phyloP scores from a whole-genome alignment of 2,329 filamentous ascomycete species.

The Fusarium sp. region DNA sequence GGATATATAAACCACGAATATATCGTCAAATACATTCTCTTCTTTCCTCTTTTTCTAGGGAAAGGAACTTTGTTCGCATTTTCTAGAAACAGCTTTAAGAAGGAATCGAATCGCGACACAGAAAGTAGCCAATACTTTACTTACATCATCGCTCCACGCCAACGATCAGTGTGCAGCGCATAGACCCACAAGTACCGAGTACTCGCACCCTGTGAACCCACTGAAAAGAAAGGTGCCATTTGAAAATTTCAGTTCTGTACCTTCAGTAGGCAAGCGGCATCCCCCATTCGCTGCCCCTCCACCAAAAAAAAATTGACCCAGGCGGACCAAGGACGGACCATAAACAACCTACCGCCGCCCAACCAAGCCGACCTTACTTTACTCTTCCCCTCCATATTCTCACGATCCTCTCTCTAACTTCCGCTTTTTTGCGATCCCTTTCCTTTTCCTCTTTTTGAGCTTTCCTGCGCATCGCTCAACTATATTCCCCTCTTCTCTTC shows the following conservation, averaged over 20 bases:
- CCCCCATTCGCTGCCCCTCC: slow-evolving; percentile 36
- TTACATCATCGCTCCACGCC: slow-evolving; percentile 33
- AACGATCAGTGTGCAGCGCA: not conserved
- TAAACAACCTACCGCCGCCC: slow-evolving; percentile 38
- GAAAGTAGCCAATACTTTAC: slow-evolving; percentile 32
- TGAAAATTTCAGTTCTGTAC: slow-evolving; percentile 34
- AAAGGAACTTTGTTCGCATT: slow-evolving; percentile 7
- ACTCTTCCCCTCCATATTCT: slow-evolving; percentile 36
- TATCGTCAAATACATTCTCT: not conserved
- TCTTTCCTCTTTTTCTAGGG: not conserved
- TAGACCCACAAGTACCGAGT: slow-evolving; percentile 36
- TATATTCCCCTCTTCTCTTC: slow-evolving; percentile 19
- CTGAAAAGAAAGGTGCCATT: slow-evolving; percentile 27
- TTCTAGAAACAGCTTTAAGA: slow-evolving; percentile 33
- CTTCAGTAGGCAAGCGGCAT: slow-evolving; percentile 28
- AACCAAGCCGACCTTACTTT: slow-evolving; percentile 27
- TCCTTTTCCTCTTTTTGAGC: slow-evolving; percentile 39
- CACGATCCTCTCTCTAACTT: slow-evolving; percentile 32
- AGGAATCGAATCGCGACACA: slow-evolving; percentile 1
- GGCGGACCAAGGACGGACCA: slow-evolving; percentile 22
- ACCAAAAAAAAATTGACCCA: slow-evolving; percentile 34
- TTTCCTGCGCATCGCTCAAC: slow-evolving; percentile 35
- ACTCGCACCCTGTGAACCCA: slow-evolving; percentile 25
- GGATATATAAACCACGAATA: slow-evolving; percentile 11
- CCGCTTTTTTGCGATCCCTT: slow-evolving; percentile 35